phyloP scores from a whole-genome alignment of 768 basidiomycete genomes.

The Leccinum truebloodii region DNA sequence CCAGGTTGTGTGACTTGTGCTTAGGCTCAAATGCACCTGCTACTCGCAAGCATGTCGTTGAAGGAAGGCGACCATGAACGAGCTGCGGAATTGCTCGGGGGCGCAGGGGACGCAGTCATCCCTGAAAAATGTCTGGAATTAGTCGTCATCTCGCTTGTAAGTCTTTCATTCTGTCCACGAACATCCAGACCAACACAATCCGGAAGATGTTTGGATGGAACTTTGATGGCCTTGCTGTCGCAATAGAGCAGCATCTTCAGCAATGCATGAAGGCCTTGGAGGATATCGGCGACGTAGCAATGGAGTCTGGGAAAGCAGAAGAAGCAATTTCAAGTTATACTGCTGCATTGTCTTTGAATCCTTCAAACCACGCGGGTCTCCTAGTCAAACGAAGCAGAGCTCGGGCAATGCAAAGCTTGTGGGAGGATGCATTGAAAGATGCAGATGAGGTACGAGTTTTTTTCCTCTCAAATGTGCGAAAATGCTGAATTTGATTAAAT shows the following conservation, averaged over 20 bases:
- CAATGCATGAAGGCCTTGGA: background rate
- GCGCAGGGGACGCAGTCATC: background rate
- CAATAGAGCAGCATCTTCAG: background rate
- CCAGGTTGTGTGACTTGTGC: no score
- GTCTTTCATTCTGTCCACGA: background rate
- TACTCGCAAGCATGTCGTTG: background rate
- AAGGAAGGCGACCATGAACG: background rate
- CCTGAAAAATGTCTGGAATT: background rate
- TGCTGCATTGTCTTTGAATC: slow-evolving; percentile 1
- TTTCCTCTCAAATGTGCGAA: no score
- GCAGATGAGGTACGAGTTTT: slow-evolving; percentile 9
- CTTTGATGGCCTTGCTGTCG: slow-evolving; percentile 3
- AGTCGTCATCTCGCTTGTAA: slow-evolving; percentile 10
- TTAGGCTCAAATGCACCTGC: slow-evolving; percentile 13
- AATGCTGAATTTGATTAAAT: accelerated
- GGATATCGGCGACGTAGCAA: background rate
- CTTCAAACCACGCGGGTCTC: background rate
- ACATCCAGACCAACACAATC: background rate
- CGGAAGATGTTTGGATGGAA: slow-evolving; percentile 15
- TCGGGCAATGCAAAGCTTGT: background rate
- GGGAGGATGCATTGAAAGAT: background rate
- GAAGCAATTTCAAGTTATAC: slow-evolving; percentile 6
- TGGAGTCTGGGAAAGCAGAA: background rate
- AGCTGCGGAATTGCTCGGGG: background rate
- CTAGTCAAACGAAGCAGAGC: slow-evolving; percentile 13